phyloP scores from a whole-genome alignment of 1,139 yeast species.

The Geotrichum armillariae region DNA sequence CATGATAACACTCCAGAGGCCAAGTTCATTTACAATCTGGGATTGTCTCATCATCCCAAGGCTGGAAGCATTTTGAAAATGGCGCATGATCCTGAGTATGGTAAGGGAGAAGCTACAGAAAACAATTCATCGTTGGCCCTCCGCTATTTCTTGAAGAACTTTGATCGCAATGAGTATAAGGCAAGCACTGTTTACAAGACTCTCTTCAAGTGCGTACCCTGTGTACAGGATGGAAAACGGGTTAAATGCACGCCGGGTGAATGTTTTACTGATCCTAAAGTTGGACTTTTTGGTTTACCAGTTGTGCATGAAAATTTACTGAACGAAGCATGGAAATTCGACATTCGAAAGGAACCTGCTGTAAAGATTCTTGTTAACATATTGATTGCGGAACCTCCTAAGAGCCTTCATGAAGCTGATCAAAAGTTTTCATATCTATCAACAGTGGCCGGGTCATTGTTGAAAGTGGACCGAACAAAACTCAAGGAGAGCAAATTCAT shows the following conservation, averaged over 20 bases:
- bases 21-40: conserved; percentile 35
- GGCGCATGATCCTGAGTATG: conserved; percentile 19
- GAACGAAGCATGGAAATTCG: conserved; percentile 37
- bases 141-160: conserved; percentile 24
- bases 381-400: conserved; percentile 33
- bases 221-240: conserved; percentile 23
- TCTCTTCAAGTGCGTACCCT: conserved; percentile 31
- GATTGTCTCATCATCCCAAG: conserved; percentile 36
- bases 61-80: conserved; percentile 29
- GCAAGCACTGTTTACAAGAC: conserved; percentile 22
- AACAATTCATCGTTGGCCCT: conserved; percentile 31
- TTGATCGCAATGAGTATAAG: conserved; percentile 29
- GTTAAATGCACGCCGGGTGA: conserved; percentile 30
- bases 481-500: conserved; percentile 31
- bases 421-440: conserved; percentile 38
- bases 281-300: conserved; percentile 36
- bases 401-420: conserved; percentile 27
- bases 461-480: conserved; percentile 25
- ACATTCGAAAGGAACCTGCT: conserved; percentile 36
- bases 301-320: conserved; percentile 32
- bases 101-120: neutral
- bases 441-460: conserved; percentile 27
- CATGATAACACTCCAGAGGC: conserved; percentile 35
- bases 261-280: conserved; percentile 32
- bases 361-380: conserved; percentile 27